Conservation (phyloP, 352 stramenopile genomes). For the Globisporangium echinulatum region DNA sequence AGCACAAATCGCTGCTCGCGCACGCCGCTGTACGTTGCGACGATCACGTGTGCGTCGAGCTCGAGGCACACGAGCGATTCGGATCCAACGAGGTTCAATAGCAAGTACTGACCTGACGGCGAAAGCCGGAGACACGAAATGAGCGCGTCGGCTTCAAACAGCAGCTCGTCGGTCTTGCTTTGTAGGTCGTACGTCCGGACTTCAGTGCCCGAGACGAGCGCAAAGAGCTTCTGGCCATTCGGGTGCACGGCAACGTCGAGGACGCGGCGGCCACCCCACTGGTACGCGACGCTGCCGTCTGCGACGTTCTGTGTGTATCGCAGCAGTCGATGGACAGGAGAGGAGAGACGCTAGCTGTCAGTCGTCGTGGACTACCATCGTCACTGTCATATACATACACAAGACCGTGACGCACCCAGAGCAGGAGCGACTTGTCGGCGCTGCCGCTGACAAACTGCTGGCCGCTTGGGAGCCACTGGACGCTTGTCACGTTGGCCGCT, state of each 20-base stretch:
- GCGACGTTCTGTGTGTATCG: slow-evolving; percentile 31
- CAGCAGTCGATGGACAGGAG: neutral
- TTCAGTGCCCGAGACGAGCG: slow-evolving; percentile 46
- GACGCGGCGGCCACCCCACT: slow-evolving; percentile 60
- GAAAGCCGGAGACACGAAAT: slow-evolving; percentile 56
- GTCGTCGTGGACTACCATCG: too few species aligned
- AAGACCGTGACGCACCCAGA: slow-evolving; percentile 46
- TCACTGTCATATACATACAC: neutral
- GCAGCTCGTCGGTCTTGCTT: slow-evolving; percentile 47
- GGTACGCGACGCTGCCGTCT: slow-evolving; percentile 44
- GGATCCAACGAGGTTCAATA: slow-evolving; percentile 58
- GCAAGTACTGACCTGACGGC: slow-evolving; percentile 32
- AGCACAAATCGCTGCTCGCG: slow-evolving; percentile 60
- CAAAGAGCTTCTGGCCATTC: slow-evolving; percentile 44
- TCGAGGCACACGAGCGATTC: slow-evolving; percentile 56
- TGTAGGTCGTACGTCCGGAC: slow-evolving; percentile 57
- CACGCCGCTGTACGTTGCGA: slow-evolving; percentile 48
- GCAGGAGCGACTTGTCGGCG: slow-evolving; percentile 60
- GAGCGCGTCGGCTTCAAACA: slow-evolving; percentile 45
- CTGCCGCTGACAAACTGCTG: slow-evolving; percentile 67
- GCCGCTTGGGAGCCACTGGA: slow-evolving; percentile 53
- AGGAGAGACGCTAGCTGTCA: too few species aligned
- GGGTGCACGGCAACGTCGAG: slow-evolving; percentile 59
- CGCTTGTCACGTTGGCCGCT: slow-evolving; percentile 32
- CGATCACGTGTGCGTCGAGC: slow-evolving; percentile 29